A percentile compares a stretch with the other conserved stretches of the same genome.
These are phyloP conservation scores for Diacronema lutheri DNA, from an alignment of 78 protist genomes.

Conservation along the genomic window DNA sequence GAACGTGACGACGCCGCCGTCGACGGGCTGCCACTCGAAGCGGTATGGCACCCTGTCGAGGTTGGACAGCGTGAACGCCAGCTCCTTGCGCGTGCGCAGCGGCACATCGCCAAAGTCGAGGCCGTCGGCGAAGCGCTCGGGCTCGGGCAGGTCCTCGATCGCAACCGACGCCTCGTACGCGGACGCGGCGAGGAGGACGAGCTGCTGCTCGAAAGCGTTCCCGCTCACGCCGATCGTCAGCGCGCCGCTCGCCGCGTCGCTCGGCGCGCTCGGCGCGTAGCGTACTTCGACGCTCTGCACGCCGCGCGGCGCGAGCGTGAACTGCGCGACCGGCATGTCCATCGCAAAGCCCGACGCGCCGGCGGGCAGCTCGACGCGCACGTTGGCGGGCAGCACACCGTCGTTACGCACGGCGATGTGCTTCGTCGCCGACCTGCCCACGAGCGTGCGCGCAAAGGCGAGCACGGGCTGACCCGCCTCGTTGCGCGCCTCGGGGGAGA, in stretches of 20 bases:
- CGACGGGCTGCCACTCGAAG: conserved; percentile 47
- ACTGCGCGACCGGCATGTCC: too few relatives aligned
- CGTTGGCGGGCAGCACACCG: conserved; percentile 52
- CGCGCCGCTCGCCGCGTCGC: background rate
- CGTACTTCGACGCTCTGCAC: background rate
- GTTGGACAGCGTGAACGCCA: conserved; percentile 53
- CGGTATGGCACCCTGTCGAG: background rate
- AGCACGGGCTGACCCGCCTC: conserved; percentile 6
- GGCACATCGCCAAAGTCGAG: conserved; percentile 47
- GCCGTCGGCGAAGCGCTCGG: conserved; percentile 7
- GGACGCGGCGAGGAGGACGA: conserved; percentile 38
- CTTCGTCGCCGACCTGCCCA: background rate
- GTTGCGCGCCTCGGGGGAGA: conserved; percentile 2
- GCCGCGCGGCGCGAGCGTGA: background rate
- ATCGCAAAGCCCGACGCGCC: too few relatives aligned
- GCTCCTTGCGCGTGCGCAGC: background rate
- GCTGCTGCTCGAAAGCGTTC: conserved; percentile 57
- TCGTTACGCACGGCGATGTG: conserved; percentile 37
- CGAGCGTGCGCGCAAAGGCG: conserved; percentile 13
- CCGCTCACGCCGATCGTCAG: conserved; percentile 12
- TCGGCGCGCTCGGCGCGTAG: conserved; percentile 23
- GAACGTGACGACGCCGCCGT: conserved; percentile 34
- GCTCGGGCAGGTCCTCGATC: conserved; percentile 45
- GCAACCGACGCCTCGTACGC: conserved; percentile 37
- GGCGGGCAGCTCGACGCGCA: background rate